Evolutionary conservation across 352 stramenopile species (phyloP), one percentile per base, ranked within the genome.

Genomic region (Proteromonas lacertae): DNA sequence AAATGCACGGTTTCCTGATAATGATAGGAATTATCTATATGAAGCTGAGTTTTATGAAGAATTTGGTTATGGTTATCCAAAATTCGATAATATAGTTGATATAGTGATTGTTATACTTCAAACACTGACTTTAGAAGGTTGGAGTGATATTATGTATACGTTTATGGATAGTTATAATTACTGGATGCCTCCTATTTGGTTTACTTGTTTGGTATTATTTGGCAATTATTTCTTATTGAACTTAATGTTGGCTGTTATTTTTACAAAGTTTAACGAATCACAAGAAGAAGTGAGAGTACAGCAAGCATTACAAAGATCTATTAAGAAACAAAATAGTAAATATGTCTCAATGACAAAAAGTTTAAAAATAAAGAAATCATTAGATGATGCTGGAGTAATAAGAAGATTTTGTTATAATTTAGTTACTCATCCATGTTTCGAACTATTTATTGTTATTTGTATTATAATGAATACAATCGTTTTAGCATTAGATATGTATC

Each of bases 201-300:
- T 89, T 40, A 52, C 75, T n/a, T 41, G 57, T 1, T 47, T 88
- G 0, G 64, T 88, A 17, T 66, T 84, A 29, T 75, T 82, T 24
- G 75, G 66, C n/a, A 69, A 64, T 0, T 86, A 82, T 40, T 87
- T 89, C 43, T 54, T 84, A n/a, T 69, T 89, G 48, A 83, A 89
- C 41, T 47, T 89, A 20, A 68, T 65, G 5, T 57, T 89, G 13
- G 72, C 71, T 6, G 73, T 89, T 34, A 73, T 89, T 44, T 68
- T 60, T 6, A 63, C 76, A 12, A 63, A 80, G 23, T 83, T 78
- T 10, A 35, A 5, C 5, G 5, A 35, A 24, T 10, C 17, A 21
- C 28, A 43, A 19, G 22, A 35, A 10, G 24, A 28, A 10, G 24
- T 28, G 24, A 28, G 10, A 10, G 24, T 10, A 28, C n/a, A n/a